Evolutionary conservation across 352 stramenopile genomes (phyloP), one percentile per base, ranked within the genome.

Genomic region (Paralagenidium karlingii): DNA sequence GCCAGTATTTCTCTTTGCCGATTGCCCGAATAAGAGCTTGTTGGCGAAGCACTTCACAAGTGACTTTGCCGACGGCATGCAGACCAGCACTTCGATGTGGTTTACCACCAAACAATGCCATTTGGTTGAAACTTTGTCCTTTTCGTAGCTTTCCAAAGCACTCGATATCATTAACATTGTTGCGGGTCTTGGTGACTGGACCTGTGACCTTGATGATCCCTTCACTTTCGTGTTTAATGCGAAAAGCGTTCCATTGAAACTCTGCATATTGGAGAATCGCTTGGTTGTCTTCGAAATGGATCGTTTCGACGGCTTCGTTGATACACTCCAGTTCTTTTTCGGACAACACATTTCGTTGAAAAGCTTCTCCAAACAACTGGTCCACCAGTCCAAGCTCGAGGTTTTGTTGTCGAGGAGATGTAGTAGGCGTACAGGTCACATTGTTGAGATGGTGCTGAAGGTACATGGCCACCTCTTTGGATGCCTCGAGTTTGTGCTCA

Each of bases 121-220:
- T 47, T 26, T 86, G 67, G 25, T 86, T 86, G 26, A 81, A 63
- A n/a, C n/a, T n/a, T n/a, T n/a, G n/a, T n/a, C n/a, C n/a, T n/a
- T n/a, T n/a, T n/a, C n/a, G n/a, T n/a, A n/a, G n/a, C n/a, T n/a
- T n/a, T n/a, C n/a, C n/a, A n/a, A n/a, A n/a, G 16, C 61, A 24
- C 1, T 51, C 21, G 6, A 44, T 38, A 0, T 46, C 38, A 5
- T 21, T 24, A 6, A 85, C 19, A 1, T 27, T 41, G 24, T 60
- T 61, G n/a, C 71, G 40, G 22, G 51, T 16, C 21, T 62, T 49
- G 3, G 68, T 76, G 19, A 46, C 22, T 0, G 71, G 66, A 6
- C 71, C 68, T 8, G 42, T 25, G 9, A 86, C 43, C 10, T 68
- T 49, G 6, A 86, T 42, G 15, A 50, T 32, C 2, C 68, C 71